Evolutionary conservation across 306 rosid species (phyloP).

Genomic region (Medicago arabica): DNA sequence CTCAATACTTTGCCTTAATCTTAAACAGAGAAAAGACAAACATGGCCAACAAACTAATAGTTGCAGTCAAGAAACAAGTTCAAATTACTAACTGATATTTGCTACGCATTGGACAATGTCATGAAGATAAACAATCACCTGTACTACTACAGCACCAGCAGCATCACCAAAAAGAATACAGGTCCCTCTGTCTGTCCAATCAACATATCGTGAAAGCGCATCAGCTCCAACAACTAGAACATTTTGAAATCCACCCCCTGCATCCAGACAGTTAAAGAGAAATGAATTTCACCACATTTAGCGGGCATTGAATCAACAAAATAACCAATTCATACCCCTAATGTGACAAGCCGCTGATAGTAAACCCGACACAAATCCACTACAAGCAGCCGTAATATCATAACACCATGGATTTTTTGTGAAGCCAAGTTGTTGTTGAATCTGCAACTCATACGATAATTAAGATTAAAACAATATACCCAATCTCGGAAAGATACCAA

Average conservation of each 20-base stretch:
- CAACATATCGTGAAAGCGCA: constrained; percentile 91
- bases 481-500: constrained; percentile 24
- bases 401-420: constrained; percentile 76
- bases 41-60: constrained; percentile 24
- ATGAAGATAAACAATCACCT: constrained; percentile 59
- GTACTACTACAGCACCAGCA: constrained; percentile 95
- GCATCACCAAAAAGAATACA: constrained; percentile 99
- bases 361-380: constrained; percentile 91
- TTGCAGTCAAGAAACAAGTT: constrained; percentile 28
- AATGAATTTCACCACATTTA: constrained; percentile 37
- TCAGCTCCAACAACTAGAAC: constrained; percentile 96
- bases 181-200: constrained; percentile 94
- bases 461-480: constrained; percentile 30
- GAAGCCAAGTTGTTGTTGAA: constrained; percentile 82
- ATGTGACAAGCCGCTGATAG: constrained; percentile 93
- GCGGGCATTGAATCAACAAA: constrained; percentile 35
- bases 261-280: constrained; percentile 40
- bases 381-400: constrained; percentile 99
- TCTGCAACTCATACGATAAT: constrained; percentile 44
- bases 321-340: constrained; percentile 71
- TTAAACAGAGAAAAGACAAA: constrained; percentile 16
- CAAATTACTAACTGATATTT: constrained; percentile 16
- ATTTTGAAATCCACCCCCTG: constrained; percentile 91
- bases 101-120: constrained; percentile 11
- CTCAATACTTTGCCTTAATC: constrained; percentile 26